phyloP scores from a whole-genome alignment of 768 basidiomycete genomes.

The Agrocybe chaxingu region DNA sequence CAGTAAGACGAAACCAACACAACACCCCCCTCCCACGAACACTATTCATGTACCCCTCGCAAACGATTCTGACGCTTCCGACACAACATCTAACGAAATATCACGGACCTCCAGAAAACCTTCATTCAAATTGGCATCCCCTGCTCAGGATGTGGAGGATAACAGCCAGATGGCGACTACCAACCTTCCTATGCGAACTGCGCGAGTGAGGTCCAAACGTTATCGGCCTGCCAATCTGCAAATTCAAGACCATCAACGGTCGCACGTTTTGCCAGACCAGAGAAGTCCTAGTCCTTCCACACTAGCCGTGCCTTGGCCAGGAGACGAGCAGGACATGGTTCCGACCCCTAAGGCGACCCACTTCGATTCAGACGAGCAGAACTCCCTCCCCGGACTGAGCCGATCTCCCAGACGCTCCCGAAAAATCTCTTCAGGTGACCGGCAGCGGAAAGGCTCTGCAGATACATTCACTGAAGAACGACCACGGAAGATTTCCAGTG shows the following conservation, averaged over 20 bases:
- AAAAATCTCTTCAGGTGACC: constrained; percentile 39
- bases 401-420: constrained; percentile 30
- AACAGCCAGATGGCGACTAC: constrained; percentile 50
- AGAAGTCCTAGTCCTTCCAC: constrained; percentile 42
- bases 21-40: not conserved
- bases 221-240: constrained; percentile 48
- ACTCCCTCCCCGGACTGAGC: constrained; percentile 21
- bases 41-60: not conserved
- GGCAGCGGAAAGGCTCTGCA: constrained; percentile 29
- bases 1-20: not conserved
- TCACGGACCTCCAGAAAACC: constrained; percentile 17
- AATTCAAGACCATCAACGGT: constrained; percentile 30
- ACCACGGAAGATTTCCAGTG: constrained; percentile 43
- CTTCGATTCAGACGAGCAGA: constrained; percentile 38
- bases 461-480: constrained; percentile 31
- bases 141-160: constrained; percentile 27
- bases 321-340: constrained; percentile 43
- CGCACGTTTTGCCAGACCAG: constrained; percentile 24
- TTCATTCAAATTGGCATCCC: constrained; percentile 33
- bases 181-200: constrained; percentile 30
- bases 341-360: constrained; percentile 55
- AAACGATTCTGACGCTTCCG: constrained; percentile 15
- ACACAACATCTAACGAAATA: constrained; percentile 18
- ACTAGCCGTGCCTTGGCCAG: constrained; percentile 51
- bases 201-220: constrained; percentile 55